Conservation (phyloP, 2,329 filamentous ascomycete species). For the Balansia obtecta region DNA sequence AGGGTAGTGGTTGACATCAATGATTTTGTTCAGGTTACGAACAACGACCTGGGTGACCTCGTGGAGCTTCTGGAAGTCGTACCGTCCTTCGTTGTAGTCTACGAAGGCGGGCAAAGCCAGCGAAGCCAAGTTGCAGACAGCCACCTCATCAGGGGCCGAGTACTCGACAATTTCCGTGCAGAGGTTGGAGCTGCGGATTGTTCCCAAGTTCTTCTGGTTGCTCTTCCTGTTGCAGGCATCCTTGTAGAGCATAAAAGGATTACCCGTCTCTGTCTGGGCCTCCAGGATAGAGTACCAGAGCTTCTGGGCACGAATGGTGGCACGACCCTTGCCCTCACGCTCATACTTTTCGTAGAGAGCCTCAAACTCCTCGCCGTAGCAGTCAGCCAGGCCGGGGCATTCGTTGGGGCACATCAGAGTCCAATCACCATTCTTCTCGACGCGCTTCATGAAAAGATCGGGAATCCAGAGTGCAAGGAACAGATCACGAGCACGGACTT, state of each 20-base stretch:
- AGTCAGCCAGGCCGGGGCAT: conserved; percentile 85
- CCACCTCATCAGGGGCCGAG: conserved; percentile 92
- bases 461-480: conserved; percentile 98
- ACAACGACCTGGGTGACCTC: conserved; percentile 87
- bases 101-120: conserved; percentile 85
- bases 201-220: conserved; percentile 99
- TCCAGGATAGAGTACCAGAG: conserved; percentile 98
- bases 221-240: conserved; percentile 97
- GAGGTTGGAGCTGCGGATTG: conserved; percentile 95
- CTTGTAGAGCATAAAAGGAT: conserved; percentile 99
- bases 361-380: conserved; percentile 96
- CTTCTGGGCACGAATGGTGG: conserved; percentile 94
- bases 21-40: conserved; percentile 94
- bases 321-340: conserved; percentile 71
- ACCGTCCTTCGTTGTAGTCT: conserved; percentile 70
- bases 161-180: conserved; percentile 99
- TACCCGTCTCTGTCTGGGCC: conserved; percentile 96
- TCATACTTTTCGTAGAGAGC: conserved; percentile 91
- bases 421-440: conserved; percentile 94
- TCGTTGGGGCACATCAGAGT: conserved; percentile 98
- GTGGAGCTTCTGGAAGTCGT: conserved; percentile 95
- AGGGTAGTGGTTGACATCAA: conserved; percentile 98
- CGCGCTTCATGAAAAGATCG: conserved; percentile 99
- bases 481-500: conserved; percentile 89
- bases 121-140: conserved; percentile 95